Evolutionary conservation across 2,329 filamentous ascomycete species (phyloP).

Genomic region (Nothophoma quercina): DNA sequence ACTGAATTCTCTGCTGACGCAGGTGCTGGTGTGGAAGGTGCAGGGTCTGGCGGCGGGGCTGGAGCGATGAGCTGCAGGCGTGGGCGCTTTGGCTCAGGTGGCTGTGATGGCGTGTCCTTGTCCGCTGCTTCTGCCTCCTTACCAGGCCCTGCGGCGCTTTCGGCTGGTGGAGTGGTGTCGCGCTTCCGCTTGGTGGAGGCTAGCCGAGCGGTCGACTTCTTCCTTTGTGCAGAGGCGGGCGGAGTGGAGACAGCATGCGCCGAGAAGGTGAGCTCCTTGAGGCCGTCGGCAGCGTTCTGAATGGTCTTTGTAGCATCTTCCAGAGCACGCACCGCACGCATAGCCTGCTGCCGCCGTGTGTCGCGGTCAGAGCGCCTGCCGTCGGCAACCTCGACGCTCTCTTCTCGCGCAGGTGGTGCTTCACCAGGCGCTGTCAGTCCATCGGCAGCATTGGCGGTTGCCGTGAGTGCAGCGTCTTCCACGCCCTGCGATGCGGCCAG

Average conservation of each 20-base stretch:
- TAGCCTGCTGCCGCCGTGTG: conserved; percentile 62
- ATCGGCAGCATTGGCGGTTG: conserved; percentile 20
- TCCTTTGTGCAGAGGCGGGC: conserved; percentile 29
- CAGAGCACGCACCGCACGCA: conserved; percentile 46
- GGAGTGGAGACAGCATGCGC: conserved; percentile 28
- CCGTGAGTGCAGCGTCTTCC: conserved; percentile 23
- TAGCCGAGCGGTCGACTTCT: conserved; percentile 31
- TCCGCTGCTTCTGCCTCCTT: conserved; percentile 37
- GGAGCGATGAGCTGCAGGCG: conserved; percentile 30
- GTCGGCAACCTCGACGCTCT: conserved; percentile 73
- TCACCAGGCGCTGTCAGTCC: conserved; percentile 21
- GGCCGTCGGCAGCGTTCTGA: conserved; percentile 42
- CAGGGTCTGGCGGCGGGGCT: conserved; percentile 2
- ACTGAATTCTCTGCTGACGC: conserved; percentile 17
- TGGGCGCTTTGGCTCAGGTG: conserved; percentile 42
- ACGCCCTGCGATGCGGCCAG: conserved; percentile 30
- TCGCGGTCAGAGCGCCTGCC: conserved; percentile 78
- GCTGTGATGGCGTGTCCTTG: conserved; percentile 35
- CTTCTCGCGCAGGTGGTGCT: conserved; percentile 54
- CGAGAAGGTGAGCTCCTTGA: conserved; percentile 45
- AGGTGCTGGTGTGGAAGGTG: conserved; percentile 15
- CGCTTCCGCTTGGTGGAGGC: conserved; percentile 62
- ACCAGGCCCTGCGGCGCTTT: conserved; percentile 22
- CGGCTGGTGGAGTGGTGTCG: conserved; percentile 53
- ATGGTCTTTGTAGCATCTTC: conserved; percentile 46